These are phyloP conservation scores for Pseudogymnoascus destructans DNA, from an alignment of 2,329 filamentous ascomycete genomes.

Conservation along the genomic window DNA sequence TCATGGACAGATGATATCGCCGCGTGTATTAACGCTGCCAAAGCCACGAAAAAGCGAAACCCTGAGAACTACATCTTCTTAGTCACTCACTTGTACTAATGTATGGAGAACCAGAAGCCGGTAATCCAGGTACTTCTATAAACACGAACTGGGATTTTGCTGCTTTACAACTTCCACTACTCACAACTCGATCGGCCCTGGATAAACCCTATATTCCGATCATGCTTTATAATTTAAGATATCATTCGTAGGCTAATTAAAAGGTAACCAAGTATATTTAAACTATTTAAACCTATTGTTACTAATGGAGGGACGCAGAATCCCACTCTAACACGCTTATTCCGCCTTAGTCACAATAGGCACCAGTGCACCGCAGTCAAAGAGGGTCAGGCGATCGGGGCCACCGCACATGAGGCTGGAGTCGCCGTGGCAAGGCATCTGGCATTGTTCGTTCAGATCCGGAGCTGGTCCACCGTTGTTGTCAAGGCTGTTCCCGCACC, in stretches of 20 bases:
- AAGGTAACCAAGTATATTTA: not conserved
- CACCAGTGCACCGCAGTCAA: not conserved
- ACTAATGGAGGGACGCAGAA: not conserved
- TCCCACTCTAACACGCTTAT: not conserved
- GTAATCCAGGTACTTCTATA: not conserved
- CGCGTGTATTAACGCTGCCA: not conserved
- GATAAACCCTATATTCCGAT: no score
- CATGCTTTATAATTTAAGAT: no score
- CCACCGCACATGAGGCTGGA: constrained; percentile 13
- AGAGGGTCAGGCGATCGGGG: constrained; percentile 10
- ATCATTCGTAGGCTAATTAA: not conserved
- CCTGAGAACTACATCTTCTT: not conserved
- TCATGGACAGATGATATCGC: not conserved
- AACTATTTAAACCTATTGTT: not conserved
- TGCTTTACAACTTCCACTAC: no score
- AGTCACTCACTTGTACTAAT: not conserved
- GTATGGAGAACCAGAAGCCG: not conserved
- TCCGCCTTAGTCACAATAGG: not conserved
- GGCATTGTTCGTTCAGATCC: constrained; percentile 28
- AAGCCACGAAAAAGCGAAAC: not conserved
- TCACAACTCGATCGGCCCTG: no score
- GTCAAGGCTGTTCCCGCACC: constrained; percentile 11
- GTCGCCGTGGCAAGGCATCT: constrained; percentile 15
- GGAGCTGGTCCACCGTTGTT: constrained; percentile 9
- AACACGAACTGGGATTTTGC: not conserved